Evolutionary conservation across 345 rosid species (phyloP), one percentile per base, ranked within the genome.

Genomic region (Cardamine resedifolia): DNA sequence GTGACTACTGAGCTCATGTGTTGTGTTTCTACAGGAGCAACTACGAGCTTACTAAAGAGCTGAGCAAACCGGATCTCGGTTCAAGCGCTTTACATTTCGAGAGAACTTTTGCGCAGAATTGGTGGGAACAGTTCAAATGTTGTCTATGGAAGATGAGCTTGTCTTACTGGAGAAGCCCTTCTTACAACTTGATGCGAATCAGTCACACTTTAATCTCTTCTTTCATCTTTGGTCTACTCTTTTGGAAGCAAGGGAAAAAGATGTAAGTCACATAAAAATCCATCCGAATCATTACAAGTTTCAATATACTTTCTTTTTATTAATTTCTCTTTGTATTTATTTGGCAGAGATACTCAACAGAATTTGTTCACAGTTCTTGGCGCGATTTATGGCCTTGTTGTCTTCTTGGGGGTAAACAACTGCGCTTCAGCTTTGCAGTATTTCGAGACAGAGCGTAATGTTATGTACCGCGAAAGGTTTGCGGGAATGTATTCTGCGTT

Each of bases 111-210:
- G 67, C 92, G 0, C 90, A 81, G 57, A 85, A 77, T 15, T 81
- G 83, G 39, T 80, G 82, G 88, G 96, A 65, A 53, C 98, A 90
- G 55, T 85, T 92, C 78, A 85, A 80, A 71, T 79, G 80, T 41
- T 90, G 92, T 77, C 53, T 92, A 14, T 90, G 98, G 98, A 92
- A 92, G 76, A 90, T 78, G 70, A 72, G 82, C 31, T 70, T 87
- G 39, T 85, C 98, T n/a, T 86, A 92, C 27, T 92, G 98, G 96
- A 86, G 95, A 83, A 88, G 86, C 60, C 96, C 96, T 50, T 61
- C 88, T 7, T 90, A 88, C 78, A 92, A 92, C 70, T 66, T 91
- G 57, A 59, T 43, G 70, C 88, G 96, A 16, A 61, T 88, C 14
- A 10, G 68, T 53, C 80, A 65, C 50, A 77, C 73, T 2, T 1